Conservation (phyloP, 2,329 filamentous ascomycete species). For the Clonostachys rosea region DNA sequence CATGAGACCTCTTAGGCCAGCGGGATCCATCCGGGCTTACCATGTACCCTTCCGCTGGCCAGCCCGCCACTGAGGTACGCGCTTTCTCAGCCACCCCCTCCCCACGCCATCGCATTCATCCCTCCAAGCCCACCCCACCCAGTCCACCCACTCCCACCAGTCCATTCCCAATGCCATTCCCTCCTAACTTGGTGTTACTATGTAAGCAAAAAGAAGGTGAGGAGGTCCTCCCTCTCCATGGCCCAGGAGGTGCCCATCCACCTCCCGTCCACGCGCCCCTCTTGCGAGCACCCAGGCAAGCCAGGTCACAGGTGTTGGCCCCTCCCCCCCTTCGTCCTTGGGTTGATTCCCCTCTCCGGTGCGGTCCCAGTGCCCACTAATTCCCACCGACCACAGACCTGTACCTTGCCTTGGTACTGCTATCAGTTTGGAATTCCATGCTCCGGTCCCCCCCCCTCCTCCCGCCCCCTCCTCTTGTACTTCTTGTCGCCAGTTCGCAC, state of each 20-base stretch:
- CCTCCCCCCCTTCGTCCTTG: neutral
- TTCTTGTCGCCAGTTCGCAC: constrained; percentile 3
- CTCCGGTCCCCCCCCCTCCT: neutral
- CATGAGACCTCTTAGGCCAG: constrained; percentile 2
- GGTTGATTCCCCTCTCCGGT: neutral
- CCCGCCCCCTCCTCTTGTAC: constrained; percentile 3
- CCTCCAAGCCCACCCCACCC: neutral
- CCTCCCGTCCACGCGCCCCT: neutral
- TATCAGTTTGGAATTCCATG: neutral
- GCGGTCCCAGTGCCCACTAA: neutral
- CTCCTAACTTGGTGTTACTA: neutral
- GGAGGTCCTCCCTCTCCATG: neutral
- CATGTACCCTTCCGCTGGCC: neutral
- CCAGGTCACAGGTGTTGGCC: constrained; percentile 1
- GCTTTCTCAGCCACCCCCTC: constrained; percentile 4
- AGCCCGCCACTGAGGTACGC: neutral
- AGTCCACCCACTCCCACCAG: neutral
- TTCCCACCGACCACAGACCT: neutral
- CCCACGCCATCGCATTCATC: neutral
- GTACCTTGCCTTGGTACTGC: neutral
- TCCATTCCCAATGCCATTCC: neutral
- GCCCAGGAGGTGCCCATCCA: neutral
- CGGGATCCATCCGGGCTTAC: neutral
- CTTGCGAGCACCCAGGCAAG: neutral
- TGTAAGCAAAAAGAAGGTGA: too few species aligned